These are phyloP conservation scores for Solanum medicagineum DNA, from an alignment of 257 asterid genomes.

Conservation along the genomic window DNA sequence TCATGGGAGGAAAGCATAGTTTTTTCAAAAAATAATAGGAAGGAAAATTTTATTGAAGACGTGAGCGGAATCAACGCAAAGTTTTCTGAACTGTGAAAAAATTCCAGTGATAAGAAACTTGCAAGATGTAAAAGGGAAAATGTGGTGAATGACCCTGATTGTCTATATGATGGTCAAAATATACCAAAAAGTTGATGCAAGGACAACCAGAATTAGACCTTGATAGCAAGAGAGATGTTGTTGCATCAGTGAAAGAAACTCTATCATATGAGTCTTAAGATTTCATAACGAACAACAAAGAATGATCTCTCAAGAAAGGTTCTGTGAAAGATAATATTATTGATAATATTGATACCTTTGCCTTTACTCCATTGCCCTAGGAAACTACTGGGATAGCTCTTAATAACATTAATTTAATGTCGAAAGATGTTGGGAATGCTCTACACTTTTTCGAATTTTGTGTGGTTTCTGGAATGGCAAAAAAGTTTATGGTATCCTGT, in stretches of 20 bases:
- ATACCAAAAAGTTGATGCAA: no score
- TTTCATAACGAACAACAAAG: no score
- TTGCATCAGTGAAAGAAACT: no score
- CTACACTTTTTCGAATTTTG: conserved; percentile 78
- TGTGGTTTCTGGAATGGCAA: conserved; percentile 61
- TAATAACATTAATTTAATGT: conserved; percentile 30
- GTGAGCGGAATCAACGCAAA: no score
- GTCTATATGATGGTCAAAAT: no score
- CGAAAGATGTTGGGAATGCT: conserved; percentile 55
- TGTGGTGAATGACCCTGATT: background rate
- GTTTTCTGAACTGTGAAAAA: no score
- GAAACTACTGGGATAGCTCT: conserved; percentile 43
- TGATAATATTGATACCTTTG: background rate
- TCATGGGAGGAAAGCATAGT: conserved; percentile 18
- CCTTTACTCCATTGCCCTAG: conserved; percentile 27
- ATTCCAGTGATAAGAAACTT: background rate
- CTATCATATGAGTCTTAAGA: no score
- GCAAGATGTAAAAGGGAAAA: conserved; percentile 14
- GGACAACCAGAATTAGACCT: no score
- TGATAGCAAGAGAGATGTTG: no score
- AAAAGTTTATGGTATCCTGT: background rate
- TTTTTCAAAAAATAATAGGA: conserved; percentile 16
- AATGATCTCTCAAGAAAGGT: no score
- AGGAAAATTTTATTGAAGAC: no score
- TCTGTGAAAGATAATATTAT: no score